Conservation (phyloP, 495 filamentous ascomycete genomes). For the Xylaria curta region DNA sequence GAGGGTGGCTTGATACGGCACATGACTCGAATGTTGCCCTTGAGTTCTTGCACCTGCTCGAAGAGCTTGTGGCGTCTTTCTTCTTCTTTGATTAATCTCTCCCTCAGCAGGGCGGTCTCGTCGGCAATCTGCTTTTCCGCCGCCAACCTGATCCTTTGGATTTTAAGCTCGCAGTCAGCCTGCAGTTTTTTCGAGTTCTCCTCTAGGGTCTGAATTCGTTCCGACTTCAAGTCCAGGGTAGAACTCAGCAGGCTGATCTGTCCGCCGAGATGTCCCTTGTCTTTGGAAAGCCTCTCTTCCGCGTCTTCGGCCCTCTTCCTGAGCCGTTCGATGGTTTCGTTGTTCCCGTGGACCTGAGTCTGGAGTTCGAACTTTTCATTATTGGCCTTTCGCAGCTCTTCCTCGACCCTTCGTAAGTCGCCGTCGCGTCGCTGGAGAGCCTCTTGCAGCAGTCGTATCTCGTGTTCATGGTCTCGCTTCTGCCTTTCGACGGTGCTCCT, state of each 20-base stretch:
- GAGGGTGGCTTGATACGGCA: conserved; percentile 91
- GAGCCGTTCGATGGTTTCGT: conserved; percentile 41
- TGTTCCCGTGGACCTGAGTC: conserved; percentile 36
- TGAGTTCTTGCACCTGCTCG: conserved; percentile 98
- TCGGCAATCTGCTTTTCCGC: conserved; percentile 41
- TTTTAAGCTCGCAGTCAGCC: conserved; percentile 41
- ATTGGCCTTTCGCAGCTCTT: conserved; percentile 32
- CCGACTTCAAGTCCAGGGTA: conserved; percentile 38
- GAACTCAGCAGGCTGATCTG: conserved; percentile 41
- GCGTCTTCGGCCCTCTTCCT: conserved; percentile 41
- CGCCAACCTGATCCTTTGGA: conserved; percentile 42
- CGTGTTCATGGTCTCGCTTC: conserved; percentile 41
- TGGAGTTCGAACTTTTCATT: conserved; percentile 33
- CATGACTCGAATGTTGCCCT: conserved; percentile 98
- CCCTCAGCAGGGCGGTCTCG: conserved; percentile 53
- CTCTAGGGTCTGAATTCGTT: conserved; percentile 62
- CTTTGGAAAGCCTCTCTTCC: conserved; percentile 42
- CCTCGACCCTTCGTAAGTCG: conserved; percentile 31
- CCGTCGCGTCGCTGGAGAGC: conserved; percentile 32
- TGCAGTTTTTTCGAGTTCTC: conserved; percentile 72
- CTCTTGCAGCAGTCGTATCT: conserved; percentile 31
- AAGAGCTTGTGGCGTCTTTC: conserved; percentile 89
- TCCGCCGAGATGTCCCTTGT: conserved; percentile 42
- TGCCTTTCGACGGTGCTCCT: conserved; percentile 35
- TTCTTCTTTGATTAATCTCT: conserved; percentile 90